Base-by-base conservation (phyloP, 257 asterid species). In the Lycium barbarum region DNA sequence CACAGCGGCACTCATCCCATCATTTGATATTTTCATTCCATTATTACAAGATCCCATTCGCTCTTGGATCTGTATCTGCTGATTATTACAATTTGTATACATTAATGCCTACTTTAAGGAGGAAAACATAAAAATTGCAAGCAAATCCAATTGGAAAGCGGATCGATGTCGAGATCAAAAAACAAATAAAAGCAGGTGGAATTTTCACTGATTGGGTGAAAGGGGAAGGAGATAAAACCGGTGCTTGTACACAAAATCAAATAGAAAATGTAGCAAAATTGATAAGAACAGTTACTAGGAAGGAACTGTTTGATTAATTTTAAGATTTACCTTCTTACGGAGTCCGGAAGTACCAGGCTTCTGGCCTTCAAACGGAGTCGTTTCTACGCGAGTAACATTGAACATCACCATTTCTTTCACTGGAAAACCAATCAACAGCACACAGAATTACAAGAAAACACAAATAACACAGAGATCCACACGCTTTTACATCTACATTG, bases 331-430 rank as follows among this genome's bases (percentile, higher is more conserved):
- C 97, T 95, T 96, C 92, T 96, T 96, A 85, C 98, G 88, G 54
- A 95, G 95, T 79, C 98, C 98, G 80, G 99, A 96, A 45, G 99
- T 96, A 40, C 99, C 98, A 66, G 98, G 99, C 61, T 95, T 95
- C 90, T 96, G 98, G 36, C 99, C 99, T n/a, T 96, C 98, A 55
- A 91, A 85, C 7, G 98, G 98, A 35, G 91, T 91, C 33, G 98
- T 95, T 83, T 91, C 90, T 18, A 96, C 91, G 63, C 92, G 93
- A 54, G 88, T 26, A 88, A 93, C 95, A 86, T 79, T 91, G 89
- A 96, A 96, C 83, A 85, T 74, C 90, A 72, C 95, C 98, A 96
- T 96, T 73, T 84, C 88, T 67, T 26, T n/a, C 22, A 49, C 68
- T 51, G 63, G 45, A 49, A 76, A 51, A 76, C 40, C 33, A 71